Conservation (phyloP, 257 asterid genomes). For the Striga asiatica region DNA sequence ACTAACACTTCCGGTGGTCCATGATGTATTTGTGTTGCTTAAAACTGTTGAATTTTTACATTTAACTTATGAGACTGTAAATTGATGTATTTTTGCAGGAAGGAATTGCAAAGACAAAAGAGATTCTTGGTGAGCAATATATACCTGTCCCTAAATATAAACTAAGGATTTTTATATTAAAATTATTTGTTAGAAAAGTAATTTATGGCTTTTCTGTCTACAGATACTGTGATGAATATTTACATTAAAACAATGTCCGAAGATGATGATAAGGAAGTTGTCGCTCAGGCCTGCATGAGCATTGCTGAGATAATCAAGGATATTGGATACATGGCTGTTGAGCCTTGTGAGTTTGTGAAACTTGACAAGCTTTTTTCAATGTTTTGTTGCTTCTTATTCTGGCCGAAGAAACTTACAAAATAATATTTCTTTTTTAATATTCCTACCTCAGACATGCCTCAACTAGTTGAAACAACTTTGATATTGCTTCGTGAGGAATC, state of each 20-base stretch:
- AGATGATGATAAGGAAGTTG: constrained; percentile 97
- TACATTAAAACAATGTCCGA: constrained; percentile 77
- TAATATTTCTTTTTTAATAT: constrained; percentile 1
- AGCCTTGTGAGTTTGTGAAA: constrained; percentile 67
- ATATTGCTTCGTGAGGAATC: constrained; percentile 76
- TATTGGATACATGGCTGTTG: constrained; percentile 74
- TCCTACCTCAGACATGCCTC: constrained; percentile 44
- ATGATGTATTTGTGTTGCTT: constrained; percentile 6
- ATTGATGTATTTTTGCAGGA: constrained; percentile 44
- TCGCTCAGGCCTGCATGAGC: constrained; percentile 91
- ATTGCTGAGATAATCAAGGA: constrained; percentile 76
- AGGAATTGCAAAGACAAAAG: constrained; percentile 60
- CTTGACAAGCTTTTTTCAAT: constrained; percentile 6
- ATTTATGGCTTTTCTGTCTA: constrained; percentile 11
- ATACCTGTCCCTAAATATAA: background rate
- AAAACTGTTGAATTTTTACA: constrained; percentile 9
- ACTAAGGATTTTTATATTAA: constrained; percentile 7
- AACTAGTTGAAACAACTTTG: constrained; percentile 68
- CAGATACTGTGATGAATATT: constrained; percentile 76
- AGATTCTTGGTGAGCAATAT: constrained; percentile 61
- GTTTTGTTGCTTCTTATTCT: constrained; percentile 12
- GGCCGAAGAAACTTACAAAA: constrained; percentile 8
- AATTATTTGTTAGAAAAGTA: background rate
- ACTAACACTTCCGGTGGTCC: constrained; percentile 5
- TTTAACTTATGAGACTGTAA: constrained; percentile 6